Evolutionary conservation across 345 rosid species (phyloP).

Genomic region (Erodium maritimum): DNA sequence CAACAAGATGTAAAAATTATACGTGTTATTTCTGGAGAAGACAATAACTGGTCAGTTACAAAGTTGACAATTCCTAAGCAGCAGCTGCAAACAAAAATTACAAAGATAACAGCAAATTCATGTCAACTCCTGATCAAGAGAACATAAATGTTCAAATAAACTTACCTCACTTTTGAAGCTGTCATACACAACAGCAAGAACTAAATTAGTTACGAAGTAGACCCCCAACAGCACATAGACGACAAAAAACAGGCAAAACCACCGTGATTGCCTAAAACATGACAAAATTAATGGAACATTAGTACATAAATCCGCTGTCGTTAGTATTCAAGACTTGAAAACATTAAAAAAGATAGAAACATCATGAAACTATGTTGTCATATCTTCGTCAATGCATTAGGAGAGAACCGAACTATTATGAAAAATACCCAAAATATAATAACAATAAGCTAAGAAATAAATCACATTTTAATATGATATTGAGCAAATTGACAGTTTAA

Average conservation of each 20-base stretch:
- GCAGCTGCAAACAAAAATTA: background rate
- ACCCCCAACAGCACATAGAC: constrained; percentile 80
- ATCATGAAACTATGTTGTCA: background rate
- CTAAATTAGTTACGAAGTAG: constrained; percentile 93
- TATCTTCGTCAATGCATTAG: background rate
- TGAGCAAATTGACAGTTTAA: background rate
- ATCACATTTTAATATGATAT: background rate
- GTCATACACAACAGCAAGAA: constrained; percentile 95
- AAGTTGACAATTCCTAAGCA: background rate
- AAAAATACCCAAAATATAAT: too few species aligned
- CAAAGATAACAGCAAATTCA: background rate
- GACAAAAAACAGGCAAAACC: constrained; percentile 69
- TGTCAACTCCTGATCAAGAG: background rate
- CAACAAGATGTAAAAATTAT: constrained; percentile 10
- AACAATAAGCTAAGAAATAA: too few species aligned
- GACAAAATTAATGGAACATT: background rate
- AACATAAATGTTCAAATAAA: background rate
- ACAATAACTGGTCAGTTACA: background rate
- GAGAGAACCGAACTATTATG: too few species aligned
- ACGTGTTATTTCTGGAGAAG: background rate
- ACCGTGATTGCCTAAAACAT: constrained; percentile 66
- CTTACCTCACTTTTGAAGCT: constrained; percentile 89
- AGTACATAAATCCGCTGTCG: background rate
- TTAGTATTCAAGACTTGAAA: background rate
- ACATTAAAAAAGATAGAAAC: background rate